phyloP scores from a whole-genome alignment of 2,329 filamentous ascomycete genomes.

The Aciculosporium take region DNA sequence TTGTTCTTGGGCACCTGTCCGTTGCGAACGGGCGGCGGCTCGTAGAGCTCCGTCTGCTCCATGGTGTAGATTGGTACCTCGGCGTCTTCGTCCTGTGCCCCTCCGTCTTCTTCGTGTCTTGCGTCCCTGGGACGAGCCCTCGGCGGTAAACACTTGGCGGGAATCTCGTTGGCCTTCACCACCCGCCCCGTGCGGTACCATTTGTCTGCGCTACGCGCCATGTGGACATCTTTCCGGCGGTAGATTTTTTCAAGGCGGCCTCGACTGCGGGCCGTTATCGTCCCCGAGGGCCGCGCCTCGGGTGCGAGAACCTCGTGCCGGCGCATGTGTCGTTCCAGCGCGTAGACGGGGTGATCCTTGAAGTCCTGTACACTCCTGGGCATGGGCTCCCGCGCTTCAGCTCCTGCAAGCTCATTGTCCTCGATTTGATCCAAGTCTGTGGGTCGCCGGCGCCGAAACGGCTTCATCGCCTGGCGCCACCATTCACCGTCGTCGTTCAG shows the following conservation, averaged over 20 bases:
- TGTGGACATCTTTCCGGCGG: slow-evolving; percentile 63
- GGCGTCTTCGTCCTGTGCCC: slow-evolving; percentile 14
- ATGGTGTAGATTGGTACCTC: slow-evolving; percentile 45
- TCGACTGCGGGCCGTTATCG: slow-evolving; percentile 54
- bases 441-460: slow-evolving; percentile 26
- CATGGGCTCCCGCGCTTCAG: slow-evolving; percentile 66
- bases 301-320: slow-evolving; percentile 72
- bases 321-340: slow-evolving; percentile 70
- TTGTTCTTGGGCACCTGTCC: slow-evolving; percentile 77
- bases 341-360: slow-evolving; percentile 71
- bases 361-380: slow-evolving; percentile 77
- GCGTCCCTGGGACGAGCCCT: slow-evolving; percentile 20
- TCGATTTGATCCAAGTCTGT: slow-evolving; percentile 73
- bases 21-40: slow-evolving; percentile 58
- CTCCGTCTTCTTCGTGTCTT: slow-evolving; percentile 12
- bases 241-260: slow-evolving; percentile 63
- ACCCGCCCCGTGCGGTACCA: slow-evolving; percentile 85
- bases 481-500: slow-evolving; percentile 34
- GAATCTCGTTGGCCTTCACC: slow-evolving; percentile 64
- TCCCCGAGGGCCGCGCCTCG: slow-evolving; percentile 56
- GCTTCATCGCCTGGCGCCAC: slow-evolving; percentile 38
- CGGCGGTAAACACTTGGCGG: slow-evolving; percentile 58
- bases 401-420: slow-evolving; percentile 56
- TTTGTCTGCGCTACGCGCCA: slow-evolving; percentile 65
- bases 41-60: slow-evolving; percentile 58